phyloP scores from a whole-genome alignment of 495 filamentous ascomycete species.

The Lasiosphaeriaceae sp. region DNA sequence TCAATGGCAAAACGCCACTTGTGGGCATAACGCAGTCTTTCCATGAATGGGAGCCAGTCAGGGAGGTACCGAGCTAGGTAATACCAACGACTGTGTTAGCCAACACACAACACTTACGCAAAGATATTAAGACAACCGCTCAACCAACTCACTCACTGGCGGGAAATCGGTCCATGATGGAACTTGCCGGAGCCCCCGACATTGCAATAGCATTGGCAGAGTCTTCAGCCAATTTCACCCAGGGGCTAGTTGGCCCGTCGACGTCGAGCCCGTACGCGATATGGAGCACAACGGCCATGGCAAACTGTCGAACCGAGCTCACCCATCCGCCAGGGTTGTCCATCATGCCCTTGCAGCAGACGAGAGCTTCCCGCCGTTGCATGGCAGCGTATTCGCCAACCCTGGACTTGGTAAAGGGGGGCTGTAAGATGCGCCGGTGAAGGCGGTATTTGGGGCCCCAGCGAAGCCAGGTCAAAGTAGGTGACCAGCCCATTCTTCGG shows the following conservation, averaged over 20 bases:
- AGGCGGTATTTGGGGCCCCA: conserved; percentile 44
- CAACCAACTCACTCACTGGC: conserved; percentile 20
- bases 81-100: no score
- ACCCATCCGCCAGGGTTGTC: conserved; percentile 24
- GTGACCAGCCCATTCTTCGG: conserved; percentile 41
- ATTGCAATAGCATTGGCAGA: conserved; percentile 39
- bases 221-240: conserved; percentile 43
- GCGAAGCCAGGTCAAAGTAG: conserved; percentile 45
- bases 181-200: conserved; percentile 42
- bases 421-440: conserved; percentile 42
- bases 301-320: conserved; percentile 21
- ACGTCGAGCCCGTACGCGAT: conserved; percentile 46
- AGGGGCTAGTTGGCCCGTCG: conserved; percentile 34
- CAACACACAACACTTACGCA: no score
- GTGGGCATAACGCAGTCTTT: conserved; percentile 33
- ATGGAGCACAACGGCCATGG: conserved; percentile 27
- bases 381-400: conserved; percentile 26
- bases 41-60: conserved; percentile 40
- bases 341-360: conserved; percentile 23
- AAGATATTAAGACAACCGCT: no score
- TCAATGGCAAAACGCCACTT: conserved; percentile 35
- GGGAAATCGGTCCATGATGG: conserved; percentile 45
- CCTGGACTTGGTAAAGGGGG: conserved; percentile 35
- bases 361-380: conserved; percentile 34
- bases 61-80: conserved; percentile 33